These are phyloP conservation scores for Sporothrix curviconia DNA, from an alignment of 2,329 filamentous ascomycete genomes.

Conservation along the genomic window DNA sequence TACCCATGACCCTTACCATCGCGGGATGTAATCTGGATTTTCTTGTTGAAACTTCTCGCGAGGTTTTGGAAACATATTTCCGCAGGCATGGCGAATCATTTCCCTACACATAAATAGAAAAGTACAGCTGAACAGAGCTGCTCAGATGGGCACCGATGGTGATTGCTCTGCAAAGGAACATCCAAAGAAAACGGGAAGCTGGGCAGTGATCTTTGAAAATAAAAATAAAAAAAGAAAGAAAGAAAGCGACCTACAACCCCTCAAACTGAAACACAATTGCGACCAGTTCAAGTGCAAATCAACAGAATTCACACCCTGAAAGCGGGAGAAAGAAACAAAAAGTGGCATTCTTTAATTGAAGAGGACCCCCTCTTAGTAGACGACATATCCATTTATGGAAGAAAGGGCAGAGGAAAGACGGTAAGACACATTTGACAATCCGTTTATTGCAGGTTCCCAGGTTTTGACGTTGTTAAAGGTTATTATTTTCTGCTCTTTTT, in stretches of 20 bases:
- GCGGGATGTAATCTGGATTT: neutral
- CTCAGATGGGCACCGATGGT: no score
- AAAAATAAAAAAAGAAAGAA: neutral
- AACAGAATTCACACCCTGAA: neutral
- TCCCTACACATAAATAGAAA: neutral
- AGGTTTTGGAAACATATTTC: neutral
- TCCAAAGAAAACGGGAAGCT: neutral
- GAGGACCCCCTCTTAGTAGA: neutral
- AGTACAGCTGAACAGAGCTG: neutral
- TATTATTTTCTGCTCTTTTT: neutral
- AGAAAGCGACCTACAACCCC: neutral
- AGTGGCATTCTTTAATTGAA: no score
- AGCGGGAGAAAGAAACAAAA: neutral
- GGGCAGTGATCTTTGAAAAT: neutral
- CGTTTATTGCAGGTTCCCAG: neutral
- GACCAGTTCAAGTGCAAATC: constrained; percentile 4
- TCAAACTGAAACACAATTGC: constrained; percentile 8
- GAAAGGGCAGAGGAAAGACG: neutral
- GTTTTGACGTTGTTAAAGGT: neutral
- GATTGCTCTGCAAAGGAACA: no score
- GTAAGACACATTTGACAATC: neutral
- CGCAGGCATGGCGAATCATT: neutral
- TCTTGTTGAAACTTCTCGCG: constrained; percentile 2
- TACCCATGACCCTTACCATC: neutral
- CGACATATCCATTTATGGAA: constrained; percentile 4